Evolutionary conservation across 805 yeast genomes (phyloP).

Genomic region (Candida dendrica): DNA sequence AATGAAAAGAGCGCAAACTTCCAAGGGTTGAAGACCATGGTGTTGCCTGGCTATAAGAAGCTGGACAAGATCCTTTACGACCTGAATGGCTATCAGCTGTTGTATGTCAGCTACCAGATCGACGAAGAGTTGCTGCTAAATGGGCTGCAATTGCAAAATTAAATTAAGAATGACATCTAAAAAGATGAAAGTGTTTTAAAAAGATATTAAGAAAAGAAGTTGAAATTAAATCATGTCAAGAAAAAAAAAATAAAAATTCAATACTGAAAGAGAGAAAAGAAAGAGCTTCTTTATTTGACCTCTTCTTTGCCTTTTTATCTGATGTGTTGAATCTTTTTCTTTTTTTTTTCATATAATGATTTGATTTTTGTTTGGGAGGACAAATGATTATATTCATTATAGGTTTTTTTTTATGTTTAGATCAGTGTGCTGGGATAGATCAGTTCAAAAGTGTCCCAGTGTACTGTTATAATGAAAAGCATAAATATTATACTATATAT

Average conservation of each 20-base stretch:
- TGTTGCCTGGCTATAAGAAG: constrained; percentile 44
- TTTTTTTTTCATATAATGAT: constrained; percentile 18
- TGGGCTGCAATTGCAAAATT: constrained; percentile 5
- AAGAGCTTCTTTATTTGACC: too few relatives aligned
- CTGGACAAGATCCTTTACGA: constrained; percentile 69
- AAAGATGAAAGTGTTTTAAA: too few relatives aligned
- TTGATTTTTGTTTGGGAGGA: constrained; percentile 18
- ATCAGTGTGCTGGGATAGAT: too few relatives aligned
- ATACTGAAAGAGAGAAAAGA: too few relatives aligned
- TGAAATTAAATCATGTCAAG: constrained; percentile 5
- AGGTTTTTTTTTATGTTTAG: constrained; percentile 17
- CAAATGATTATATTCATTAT: constrained; percentile 17
- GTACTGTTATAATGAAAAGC: too few relatives aligned
- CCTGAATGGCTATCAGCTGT: constrained; percentile 62
- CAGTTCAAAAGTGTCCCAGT: too few relatives aligned
- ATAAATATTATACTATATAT: too few relatives aligned
- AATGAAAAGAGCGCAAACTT: constrained; percentile 26
- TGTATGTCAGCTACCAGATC: constrained; percentile 60
- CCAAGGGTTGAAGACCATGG: constrained; percentile 24
- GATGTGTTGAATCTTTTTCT: constrained; percentile 7
- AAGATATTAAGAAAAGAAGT: too few relatives aligned
- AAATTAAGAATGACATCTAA: background rate
- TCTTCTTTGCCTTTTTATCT: background rate
- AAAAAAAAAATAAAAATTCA: constrained; percentile 9
- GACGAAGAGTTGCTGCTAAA: constrained; percentile 15